phyloP scores from a whole-genome alignment of 306 rosid species.

The Carpinus fangiana region DNA sequence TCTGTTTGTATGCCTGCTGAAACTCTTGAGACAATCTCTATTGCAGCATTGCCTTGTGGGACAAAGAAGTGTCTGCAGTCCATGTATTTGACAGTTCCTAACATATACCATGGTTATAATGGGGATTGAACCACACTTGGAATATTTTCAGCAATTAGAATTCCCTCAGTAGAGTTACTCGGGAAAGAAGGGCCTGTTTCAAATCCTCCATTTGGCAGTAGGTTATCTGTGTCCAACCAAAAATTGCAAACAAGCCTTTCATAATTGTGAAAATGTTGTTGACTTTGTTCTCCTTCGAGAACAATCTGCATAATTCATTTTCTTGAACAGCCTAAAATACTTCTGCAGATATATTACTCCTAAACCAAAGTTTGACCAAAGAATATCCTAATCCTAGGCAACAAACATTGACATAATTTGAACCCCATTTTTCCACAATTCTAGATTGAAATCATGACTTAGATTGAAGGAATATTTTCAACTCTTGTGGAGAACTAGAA shows the following conservation, averaged over 20 bases:
- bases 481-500: not conserved
- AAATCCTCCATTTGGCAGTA: conserved; percentile 31
- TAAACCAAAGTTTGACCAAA: not conserved
- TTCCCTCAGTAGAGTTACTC: conserved; percentile 28
- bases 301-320: not conserved
- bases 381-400: not conserved
- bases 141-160: conserved; percentile 27
- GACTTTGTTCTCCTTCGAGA: not conserved
- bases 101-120: conserved; percentile 24
- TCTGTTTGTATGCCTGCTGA: conserved; percentile 35
- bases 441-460: not conserved
- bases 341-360: not conserved
- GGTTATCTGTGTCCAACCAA: conserved; percentile 25
- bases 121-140: conserved; percentile 35
- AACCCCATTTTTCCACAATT: not conserved
- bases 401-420: not conserved
- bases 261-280: not conserved
- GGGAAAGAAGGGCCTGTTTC: conserved; percentile 36
- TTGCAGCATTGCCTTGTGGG: conserved; percentile 40
- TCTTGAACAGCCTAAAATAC: not conserved
- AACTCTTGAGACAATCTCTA: conserved; percentile 33
- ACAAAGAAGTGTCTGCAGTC: conserved; percentile 36
- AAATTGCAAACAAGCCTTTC: not conserved
- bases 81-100: conserved; percentile 33
- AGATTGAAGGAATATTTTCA: not conserved